Evolutionary conservation across 768 basidiomycete species (phyloP).

Genomic region (Boletus pseudo-olivaceus): DNA sequence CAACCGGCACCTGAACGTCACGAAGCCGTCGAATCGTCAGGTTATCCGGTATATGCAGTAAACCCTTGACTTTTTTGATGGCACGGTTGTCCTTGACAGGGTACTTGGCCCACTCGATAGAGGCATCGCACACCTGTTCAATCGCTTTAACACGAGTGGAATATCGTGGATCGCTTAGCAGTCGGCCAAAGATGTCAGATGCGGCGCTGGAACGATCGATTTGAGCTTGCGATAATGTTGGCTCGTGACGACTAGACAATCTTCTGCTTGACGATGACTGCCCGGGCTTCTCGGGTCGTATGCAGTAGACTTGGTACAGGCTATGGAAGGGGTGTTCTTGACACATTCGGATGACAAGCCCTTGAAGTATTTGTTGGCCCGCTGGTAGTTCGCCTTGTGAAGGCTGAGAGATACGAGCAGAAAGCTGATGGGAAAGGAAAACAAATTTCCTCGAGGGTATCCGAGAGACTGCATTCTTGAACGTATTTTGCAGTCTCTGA

Average conservation of each 20-base stretch:
- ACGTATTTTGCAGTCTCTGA: constrained; percentile 38
- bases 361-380: constrained; percentile 60
- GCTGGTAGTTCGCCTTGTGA: constrained; percentile 25
- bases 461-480: constrained; percentile 46
- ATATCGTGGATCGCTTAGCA: constrained; percentile 41
- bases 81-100: constrained; percentile 41
- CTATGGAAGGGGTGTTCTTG: constrained; percentile 92
- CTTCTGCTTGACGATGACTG: constrained; percentile 33
- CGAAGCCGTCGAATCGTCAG: constrained; percentile 46
- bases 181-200: constrained; percentile 51
- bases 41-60: constrained; percentile 41
- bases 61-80: constrained; percentile 24
- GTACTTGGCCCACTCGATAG: constrained; percentile 69
- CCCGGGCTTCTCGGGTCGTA: constrained; percentile 42
- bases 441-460: constrained; percentile 88
- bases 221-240: constrained; percentile 38
- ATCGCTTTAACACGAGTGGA: constrained; percentile 46
- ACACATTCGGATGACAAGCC: constrained; percentile 71
- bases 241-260: constrained; percentile 43
- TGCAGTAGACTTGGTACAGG: constrained; percentile 83
- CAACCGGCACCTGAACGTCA: constrained; percentile 71
- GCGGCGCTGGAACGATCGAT: constrained; percentile 66
- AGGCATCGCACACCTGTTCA: constrained; percentile 60
- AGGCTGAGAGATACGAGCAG: constrained; percentile 72
- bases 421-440: constrained; percentile 90